Evolutionary conservation across 352 stramenopile species (phyloP).

Genomic region (Phytophthora citrophthora): DNA sequence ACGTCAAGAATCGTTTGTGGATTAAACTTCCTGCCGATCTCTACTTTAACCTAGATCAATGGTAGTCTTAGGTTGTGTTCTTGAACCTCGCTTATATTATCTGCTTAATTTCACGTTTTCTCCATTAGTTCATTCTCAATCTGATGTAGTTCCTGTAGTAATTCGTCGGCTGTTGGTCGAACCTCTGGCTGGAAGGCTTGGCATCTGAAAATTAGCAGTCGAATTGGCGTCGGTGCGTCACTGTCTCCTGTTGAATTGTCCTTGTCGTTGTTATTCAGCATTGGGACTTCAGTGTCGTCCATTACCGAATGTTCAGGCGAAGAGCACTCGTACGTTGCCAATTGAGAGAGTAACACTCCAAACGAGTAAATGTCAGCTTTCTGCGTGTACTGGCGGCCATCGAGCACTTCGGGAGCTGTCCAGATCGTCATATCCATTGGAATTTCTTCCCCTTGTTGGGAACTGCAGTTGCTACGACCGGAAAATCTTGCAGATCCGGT

Average conservation of each 20-base stretch:
- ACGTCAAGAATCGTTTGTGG: too few species aligned
- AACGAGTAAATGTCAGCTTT: conserved; percentile 59
- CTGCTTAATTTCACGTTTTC: conserved; percentile 10
- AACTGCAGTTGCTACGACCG: conserved; percentile 21
- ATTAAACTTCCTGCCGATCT: too few species aligned
- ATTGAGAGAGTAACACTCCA: conserved; percentile 43
- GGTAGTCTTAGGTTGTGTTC: conserved; percentile 12
- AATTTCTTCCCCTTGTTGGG: conserved; percentile 30
- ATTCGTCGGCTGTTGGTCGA: conserved; percentile 41
- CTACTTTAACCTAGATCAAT: conserved; percentile 22
- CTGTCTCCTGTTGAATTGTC: conserved; percentile 16
- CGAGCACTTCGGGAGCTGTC: conserved; percentile 50
- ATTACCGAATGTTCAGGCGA: conserved; percentile 42
- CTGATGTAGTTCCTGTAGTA: conserved; percentile 36
- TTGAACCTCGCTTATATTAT: conserved; percentile 7
- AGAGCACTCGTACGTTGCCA: conserved; percentile 48
- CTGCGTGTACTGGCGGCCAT: conserved; percentile 52
- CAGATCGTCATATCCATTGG: conserved; percentile 60
- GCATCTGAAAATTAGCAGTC: conserved; percentile 49
- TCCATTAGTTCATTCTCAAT: conserved; percentile 34
- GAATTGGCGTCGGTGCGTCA: conserved; percentile 37
- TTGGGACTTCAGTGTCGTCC: conserved; percentile 49
- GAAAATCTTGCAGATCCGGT: conserved; percentile 8
- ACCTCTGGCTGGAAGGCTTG: conserved; percentile 54
- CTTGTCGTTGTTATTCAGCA: conserved; percentile 38